Percentiles rank a stretch among this genome's conserved stretches.
phyloP scores from a whole-genome alignment of 2,329 filamentous ascomycete species.

The Monilinia laxa region DNA sequence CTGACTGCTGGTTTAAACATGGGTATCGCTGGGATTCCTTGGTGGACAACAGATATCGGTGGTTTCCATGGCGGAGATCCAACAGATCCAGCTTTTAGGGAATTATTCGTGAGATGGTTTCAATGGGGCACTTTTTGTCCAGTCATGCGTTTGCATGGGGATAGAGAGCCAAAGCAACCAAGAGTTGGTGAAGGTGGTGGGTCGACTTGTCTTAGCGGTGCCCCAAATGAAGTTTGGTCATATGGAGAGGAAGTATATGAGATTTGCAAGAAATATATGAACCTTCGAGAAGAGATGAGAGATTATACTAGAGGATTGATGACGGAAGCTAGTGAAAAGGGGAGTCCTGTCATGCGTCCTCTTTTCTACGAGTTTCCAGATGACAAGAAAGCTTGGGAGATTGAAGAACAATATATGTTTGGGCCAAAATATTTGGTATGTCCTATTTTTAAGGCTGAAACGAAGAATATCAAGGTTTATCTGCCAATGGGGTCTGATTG shows the following conservation, averaged over 20 bases:
- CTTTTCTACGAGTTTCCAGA: slow-evolving; percentile 63
- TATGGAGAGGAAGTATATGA: slow-evolving; percentile 60
- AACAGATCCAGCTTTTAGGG: slow-evolving; percentile 54
- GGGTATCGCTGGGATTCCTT: slow-evolving; percentile 62
- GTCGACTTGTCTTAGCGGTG: slow-evolving; percentile 43
- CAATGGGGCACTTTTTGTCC: slow-evolving; percentile 68
- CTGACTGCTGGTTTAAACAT: slow-evolving; percentile 64
- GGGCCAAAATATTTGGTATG: slow-evolving; percentile 58
- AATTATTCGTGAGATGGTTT: slow-evolving; percentile 67
- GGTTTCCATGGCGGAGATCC: slow-evolving; percentile 67
- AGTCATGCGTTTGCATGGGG: slow-evolving; percentile 66
- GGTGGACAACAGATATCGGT: slow-evolving; percentile 72
- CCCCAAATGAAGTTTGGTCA: slow-evolving; percentile 64
- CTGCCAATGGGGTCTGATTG: slow-evolving; percentile 46
- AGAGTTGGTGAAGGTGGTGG: slow-evolving; percentile 37
- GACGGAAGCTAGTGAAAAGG: slow-evolving; percentile 58
- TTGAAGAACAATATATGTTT: slow-evolving; percentile 64
- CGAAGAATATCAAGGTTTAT: slow-evolving; percentile 50
- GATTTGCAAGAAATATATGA: slow-evolving; percentile 60
- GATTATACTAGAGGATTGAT: slow-evolving; percentile 59
- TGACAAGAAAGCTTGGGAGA: slow-evolving; percentile 54
- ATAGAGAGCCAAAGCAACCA: slow-evolving; percentile 58
- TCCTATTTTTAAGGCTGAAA: slow-evolving; percentile 53
- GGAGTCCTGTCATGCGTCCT: slow-evolving; percentile 60
- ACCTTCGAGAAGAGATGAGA: slow-evolving; percentile 56